Base-by-base conservation (phyloP, 345 rosid genomes). In the Syzygium jambos region DNA sequence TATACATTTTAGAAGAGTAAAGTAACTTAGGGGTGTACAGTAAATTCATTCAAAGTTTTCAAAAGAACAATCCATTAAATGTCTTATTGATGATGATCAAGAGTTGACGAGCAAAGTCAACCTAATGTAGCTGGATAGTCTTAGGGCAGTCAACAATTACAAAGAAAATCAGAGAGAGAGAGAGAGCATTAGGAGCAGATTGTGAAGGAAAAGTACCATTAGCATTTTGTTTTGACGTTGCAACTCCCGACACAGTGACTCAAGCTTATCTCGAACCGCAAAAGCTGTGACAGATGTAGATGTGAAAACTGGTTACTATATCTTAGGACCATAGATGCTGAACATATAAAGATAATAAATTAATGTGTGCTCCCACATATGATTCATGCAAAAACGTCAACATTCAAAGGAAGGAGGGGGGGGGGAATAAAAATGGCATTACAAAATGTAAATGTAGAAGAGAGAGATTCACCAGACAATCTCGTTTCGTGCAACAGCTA, bases 211-310 rank as follows among this genome's bases (percentile, higher is more conserved):
- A 43, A 61, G 86, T 91, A 97, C 98, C 99, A 96, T 97, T 87
- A 97, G 88, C 94, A 95, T 89, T 93, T 95, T 97, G 92, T 97
- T 97, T 87, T 97, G 99, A 49, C 98, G 96, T 89, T 95, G 98
- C 86, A 96, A 92, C 92, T 97, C 99, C 91, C 98, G 92, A 89
- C 98, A 97, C 57, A 97, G 93, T 2, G 98, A 96, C 91, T 96
- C 98, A 85, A 97, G 98, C 92, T 94, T 97, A 88, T 95, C 98
- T 59, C 98, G 97, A 85, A 97, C 95, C 86, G 94, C 90, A 89
- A 93, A 86, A 88, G 98, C 99, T 97, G 89, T 89, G 90, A 73
- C 14, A 34, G 25, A 34, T 34, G 25, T 34, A 34, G 13, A 34
- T 17, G 80, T 73, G 80, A 34, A 73, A 34, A 9, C 80, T 73